Evolutionary conservation across 2,329 filamentous ascomycete species (phyloP), one percentile per base, ranked within the genome.

Genomic region (Hymenoscyphus fraxineus): DNA sequence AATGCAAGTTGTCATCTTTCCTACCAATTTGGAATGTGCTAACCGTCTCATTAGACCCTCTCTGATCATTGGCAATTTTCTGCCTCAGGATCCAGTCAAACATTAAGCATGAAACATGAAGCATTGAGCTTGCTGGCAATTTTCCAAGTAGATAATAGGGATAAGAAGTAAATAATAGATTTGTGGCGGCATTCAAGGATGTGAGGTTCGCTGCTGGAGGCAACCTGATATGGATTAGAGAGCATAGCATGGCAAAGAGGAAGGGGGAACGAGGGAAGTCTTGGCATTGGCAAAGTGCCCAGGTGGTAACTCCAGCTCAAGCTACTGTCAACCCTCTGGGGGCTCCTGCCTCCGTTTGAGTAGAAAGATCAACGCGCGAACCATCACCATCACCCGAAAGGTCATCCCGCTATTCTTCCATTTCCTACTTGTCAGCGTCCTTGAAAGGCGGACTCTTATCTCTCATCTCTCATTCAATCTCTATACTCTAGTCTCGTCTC

Each of bases 11-110:
- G 22, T 16, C 4, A 35, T 44, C 13, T 22, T 55, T n/a, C 44
- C 51, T 4, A 58, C 60, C 38, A 38, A n/a, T 40, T 13, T 4
- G 5, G 27, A 13, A 7, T 7, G 13, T 59, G 64, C 69, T 67
- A 64, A 58, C 57, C 58, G 65, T 38, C 55, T 38, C 44, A 35
- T 10, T 35, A 97, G 95, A 74, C 95, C 95, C 60, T 93, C 92
- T 60, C 81, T 99, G 68, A 99, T 99, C 73, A 90, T 99, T 59
- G 95, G 95, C 59, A 99, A 99, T 75, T 99, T 99, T 77, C 78
- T 99, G 67, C 95, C 95, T 2, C 93, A 96, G 75, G 62, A 56
- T 47, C 58, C 47, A 27, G 62, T 56, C 31, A 64, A 59, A 47
- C 62, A 40, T 35, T 60, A 27, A 27, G 27, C 27, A 27, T 27